Conservation (phyloP, 495 filamentous ascomycete genomes). For the Penicillium tannophilum region DNA sequence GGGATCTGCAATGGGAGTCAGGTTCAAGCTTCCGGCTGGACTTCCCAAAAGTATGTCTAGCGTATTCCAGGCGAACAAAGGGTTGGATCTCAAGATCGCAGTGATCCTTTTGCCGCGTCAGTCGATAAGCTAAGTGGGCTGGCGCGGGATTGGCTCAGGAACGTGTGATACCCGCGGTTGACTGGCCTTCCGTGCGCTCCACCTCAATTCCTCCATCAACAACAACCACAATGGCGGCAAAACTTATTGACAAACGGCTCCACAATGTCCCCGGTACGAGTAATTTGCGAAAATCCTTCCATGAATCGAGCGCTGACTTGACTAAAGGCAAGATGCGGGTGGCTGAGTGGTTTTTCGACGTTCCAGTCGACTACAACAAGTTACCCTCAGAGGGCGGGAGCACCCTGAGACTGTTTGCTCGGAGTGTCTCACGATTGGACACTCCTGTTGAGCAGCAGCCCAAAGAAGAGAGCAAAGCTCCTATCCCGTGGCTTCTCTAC, state of each 20-base stretch:
- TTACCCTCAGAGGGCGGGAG: conserved; percentile 51
- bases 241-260: conserved; percentile 45
- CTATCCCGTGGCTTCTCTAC: conserved; percentile 62
- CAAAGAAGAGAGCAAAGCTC: conserved; percentile 50
- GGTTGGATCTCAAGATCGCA: not conserved
- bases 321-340: conserved; percentile 69
- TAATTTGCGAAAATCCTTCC: too few species aligned
- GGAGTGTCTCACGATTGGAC: conserved; percentile 65
- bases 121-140: not conserved
- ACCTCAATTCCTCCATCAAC: conserved; percentile 11
- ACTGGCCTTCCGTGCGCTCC: conserved; percentile 3
- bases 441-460: conserved; percentile 57
- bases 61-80: not conserved
- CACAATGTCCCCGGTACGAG: conserved; percentile 47
- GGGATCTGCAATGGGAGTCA: conserved; percentile 18
- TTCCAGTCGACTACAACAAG: conserved; percentile 74
- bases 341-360: conserved; percentile 82
- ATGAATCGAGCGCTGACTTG: not conserved
- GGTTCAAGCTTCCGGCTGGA: conserved; percentile 3
- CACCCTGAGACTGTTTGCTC: conserved; percentile 72
- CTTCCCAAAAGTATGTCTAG: conserved; percentile 8
- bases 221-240: conserved; percentile 38
- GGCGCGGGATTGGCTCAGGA: conserved; percentile 9
- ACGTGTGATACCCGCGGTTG: not conserved
- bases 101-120: not conserved